Base-by-base conservation (phyloP, 371 early-diverging fungal species). In the Nematocida major region DNA sequence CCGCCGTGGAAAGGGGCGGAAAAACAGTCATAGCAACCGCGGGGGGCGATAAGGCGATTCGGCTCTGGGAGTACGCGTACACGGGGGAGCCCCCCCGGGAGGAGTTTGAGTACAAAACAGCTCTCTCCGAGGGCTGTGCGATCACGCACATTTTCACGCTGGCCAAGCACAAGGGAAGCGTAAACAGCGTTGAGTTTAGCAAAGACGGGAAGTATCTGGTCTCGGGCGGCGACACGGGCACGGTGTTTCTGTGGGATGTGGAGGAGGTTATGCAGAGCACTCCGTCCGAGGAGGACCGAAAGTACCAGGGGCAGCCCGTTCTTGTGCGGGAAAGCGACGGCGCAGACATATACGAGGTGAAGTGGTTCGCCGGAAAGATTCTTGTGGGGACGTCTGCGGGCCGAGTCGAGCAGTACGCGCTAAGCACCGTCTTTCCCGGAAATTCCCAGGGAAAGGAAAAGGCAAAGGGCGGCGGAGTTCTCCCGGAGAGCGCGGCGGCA, bases 271-370 rank as follows among this genome's bases (percentile, higher is more conserved):
- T 73, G 18, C 24, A 59, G n/a, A 32, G 45, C 13, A 36, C 39
- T 3, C 54, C 43, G 1, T 22, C 0, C 24, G 49, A 65, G 39
- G 76, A 73, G 51, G 76, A 73, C 63, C 15, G 26, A 47, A 36
- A 61, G 26, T 73, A 53, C 54, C 20, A 47, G 0, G 73, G 48
- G 5, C 54, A 54, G 53, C 59, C 53, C 15, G 11, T 39, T 30
- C 39, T 48, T 5, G 28, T 83, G n/a, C 67, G 79, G 69, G 79
- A 65, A 39, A 30, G 45, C 20, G 83, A 82, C 70, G 81, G 66
- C 24, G 36, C 80, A 18, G 82, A 84, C 80, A 81, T 79, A 61
- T 82, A 82, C 54, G 85, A 83, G 24, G n/a, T 81, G 42, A 40
- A 39, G 2, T 82, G 83, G 85, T 18, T 34, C 34, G 59, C 47